Evolutionary conservation across 495 filamentous ascomycete genomes (phyloP).

Genomic region (Oidiodendron maius): DNA sequence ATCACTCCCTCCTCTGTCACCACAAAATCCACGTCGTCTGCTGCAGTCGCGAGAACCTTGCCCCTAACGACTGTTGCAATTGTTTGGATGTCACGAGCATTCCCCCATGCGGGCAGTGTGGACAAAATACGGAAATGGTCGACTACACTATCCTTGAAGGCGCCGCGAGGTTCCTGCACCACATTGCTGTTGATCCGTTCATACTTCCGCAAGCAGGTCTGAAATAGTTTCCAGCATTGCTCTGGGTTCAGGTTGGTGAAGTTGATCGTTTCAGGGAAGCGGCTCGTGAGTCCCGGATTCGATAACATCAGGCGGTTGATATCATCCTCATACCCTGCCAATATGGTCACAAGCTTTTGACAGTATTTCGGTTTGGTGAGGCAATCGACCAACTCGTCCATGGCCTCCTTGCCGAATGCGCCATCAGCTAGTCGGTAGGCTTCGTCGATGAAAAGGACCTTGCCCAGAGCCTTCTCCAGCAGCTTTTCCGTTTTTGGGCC

Average conservation of each 20-base stretch:
- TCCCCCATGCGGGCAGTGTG: slow-evolving; percentile 54
- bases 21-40: slow-evolving; percentile 9
- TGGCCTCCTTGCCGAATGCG: slow-evolving; percentile 53
- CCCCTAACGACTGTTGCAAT: slow-evolving; percentile 41
- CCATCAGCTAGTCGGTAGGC: slow-evolving; percentile 45
- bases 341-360: slow-evolving; percentile 56
- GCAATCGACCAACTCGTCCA: slow-evolving; percentile 58
- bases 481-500: slow-evolving; percentile 53
- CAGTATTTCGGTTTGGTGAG: slow-evolving; percentile 52
- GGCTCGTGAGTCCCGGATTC: slow-evolving; percentile 45
- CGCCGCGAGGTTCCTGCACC: slow-evolving; percentile 24
- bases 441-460: slow-evolving; percentile 58
- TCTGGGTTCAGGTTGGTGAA: slow-evolving; percentile 34
- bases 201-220: slow-evolving; percentile 16
- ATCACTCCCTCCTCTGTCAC: slow-evolving; percentile 27
- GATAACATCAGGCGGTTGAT: slow-evolving; percentile 53
- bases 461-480: slow-evolving; percentile 50
- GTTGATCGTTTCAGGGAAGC: slow-evolving; percentile 43
- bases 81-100: slow-evolving; percentile 58
- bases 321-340: slow-evolving; percentile 60
- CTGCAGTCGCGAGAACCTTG: slow-evolving; percentile 2
- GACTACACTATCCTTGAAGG: slow-evolving; percentile 32
- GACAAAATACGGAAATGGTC: too few species aligned
- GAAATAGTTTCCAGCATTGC: slow-evolving; percentile 37
- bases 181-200: slow-evolving; percentile 31